Evolutionary conservation across 228 moss, liverwort and hornwort species (phyloP).

Genomic region (Sphagnum magellanicum): DNA sequence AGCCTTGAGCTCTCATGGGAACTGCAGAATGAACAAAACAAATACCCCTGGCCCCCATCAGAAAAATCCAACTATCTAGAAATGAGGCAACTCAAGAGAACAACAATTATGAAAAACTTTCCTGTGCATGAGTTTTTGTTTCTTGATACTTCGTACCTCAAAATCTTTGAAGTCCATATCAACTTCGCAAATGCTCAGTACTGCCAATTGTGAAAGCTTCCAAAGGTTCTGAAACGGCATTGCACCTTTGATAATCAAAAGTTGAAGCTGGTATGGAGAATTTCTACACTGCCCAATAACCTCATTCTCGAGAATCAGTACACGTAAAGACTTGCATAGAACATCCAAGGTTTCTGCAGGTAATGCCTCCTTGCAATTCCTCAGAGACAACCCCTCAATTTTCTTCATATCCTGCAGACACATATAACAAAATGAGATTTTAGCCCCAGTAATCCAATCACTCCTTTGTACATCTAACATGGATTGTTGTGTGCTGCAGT

Average conservation of each 20-base stretch:
- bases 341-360: conserved; percentile 44
- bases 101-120: not conserved
- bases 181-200: conserved; percentile 46
- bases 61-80: not conserved
- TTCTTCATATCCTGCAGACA: conserved; percentile 17
- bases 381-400: conserved; percentile 53
- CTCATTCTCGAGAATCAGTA: conserved; percentile 64
- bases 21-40: conserved; percentile 14
- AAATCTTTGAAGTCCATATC: conserved; percentile 43
- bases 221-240: conserved; percentile 45
- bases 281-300: conserved; percentile 42
- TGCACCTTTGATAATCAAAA: conserved; percentile 51
- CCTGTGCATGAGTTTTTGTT: not conserved
- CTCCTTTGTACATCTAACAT: too few relatives aligned
- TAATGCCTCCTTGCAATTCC: conserved; percentile 46
- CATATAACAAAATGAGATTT: too few relatives aligned
- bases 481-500: too few relatives aligned
- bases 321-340: conserved; percentile 42
- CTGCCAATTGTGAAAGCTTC: conserved; percentile 30
- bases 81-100: not conserved
- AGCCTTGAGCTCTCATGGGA: conserved; percentile 27
- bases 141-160: conserved; percentile 14
- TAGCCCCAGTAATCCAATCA: too few relatives aligned
- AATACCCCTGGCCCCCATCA: not conserved
- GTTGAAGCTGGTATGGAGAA: conserved; percentile 32